Evolutionary conservation across 371 early-diverging fungal genomes (phyloP), one percentile per base, ranked within the genome.

Genomic region (Mortierella sp.): DNA sequence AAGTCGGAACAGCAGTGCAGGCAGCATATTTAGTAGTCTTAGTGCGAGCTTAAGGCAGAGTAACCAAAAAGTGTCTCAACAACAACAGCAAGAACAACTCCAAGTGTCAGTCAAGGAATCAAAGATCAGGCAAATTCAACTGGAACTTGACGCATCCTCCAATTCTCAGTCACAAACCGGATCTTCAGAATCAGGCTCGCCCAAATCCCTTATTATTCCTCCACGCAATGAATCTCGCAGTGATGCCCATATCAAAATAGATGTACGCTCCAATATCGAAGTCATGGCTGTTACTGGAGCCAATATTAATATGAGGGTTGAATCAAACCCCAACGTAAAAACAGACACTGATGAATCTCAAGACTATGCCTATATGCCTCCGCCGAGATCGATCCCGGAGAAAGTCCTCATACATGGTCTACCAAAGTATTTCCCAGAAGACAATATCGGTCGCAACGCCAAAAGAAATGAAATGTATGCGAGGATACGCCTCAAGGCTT

Each of bases 391-490:
- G 3, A n/a, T 64, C 9, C 61, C 61, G 0, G 15, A 45, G 26
- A 29, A 26, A 2, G 61, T 72, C 1, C 9, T 22, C 15, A 66
- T 66, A 26, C 10, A 22, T 45, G 35, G 26, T n/a, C 37, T 72
- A 9, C 66, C 72, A 32, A 29, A 61, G 35, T 61, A 66, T 42
- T 47, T 45, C n/a, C 47, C 66, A 6, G 60, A 49, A 45, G 68
- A 74, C 17, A 42, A 59, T 28, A 64, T 68, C 35, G 68, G 74
- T 7, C 45, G 40, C 13, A 74, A 74, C 26, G 40, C 62, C 13
- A 55, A 53, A 35, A 13, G 70, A 15, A 56, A 75, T 15, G 75
- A 64, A 29, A 35, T 13, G n/a, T 75, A 75, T 28, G 75, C 75
- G 9, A 34, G 56, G 13, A 22, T 59, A 5, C 75, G 75, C 2